phyloP scores from a whole-genome alignment of 1,284 basidiomycete species.

The Volvariella surrecta region DNA sequence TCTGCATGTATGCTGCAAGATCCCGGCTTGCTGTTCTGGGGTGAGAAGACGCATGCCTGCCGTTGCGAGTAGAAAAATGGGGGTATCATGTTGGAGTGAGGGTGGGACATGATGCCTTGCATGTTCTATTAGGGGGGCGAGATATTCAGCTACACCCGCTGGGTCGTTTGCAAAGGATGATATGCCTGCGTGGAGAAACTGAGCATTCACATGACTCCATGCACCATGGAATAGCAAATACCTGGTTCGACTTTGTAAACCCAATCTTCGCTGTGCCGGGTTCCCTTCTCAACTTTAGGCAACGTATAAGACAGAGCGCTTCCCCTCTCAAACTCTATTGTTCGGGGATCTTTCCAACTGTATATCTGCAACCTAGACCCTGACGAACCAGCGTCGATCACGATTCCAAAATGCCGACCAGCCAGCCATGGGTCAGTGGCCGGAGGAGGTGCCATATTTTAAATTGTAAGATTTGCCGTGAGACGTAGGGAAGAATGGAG shows the following conservation, averaged over 20 bases:
- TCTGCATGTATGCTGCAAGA: slow-evolving; percentile 72
- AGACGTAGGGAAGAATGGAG: too few relatives aligned
- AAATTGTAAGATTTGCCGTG: slow-evolving; percentile 1
- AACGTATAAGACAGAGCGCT: slow-evolving; percentile 41
- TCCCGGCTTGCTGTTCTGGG: slow-evolving; percentile 56
- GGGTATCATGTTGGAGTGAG: slow-evolving; percentile 75
- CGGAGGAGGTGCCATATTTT: slow-evolving; percentile 63
- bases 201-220: neutral
- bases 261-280: slow-evolving; percentile 76
- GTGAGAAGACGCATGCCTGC: slow-evolving; percentile 94
- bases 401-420: slow-evolving; percentile 85
- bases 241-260: slow-evolving; percentile 91
- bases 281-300: slow-evolving; percentile 90
- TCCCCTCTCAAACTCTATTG: slow-evolving; percentile 36
- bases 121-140: slow-evolving; percentile 79
- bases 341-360: slow-evolving; percentile 85
- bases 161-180: slow-evolving; percentile 75
- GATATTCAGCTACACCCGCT: slow-evolving; percentile 65
- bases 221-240: slow-evolving; percentile 22
- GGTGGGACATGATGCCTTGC: slow-evolving; percentile 82
- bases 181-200: slow-evolving; percentile 56
- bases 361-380: slow-evolving; percentile 96
- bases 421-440: slow-evolving; percentile 63
- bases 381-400: slow-evolving; percentile 97
- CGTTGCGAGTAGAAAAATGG: slow-evolving; percentile 91